Conservation (phyloP, 441 rosid genomes). For the Omphalea diandra region DNA sequence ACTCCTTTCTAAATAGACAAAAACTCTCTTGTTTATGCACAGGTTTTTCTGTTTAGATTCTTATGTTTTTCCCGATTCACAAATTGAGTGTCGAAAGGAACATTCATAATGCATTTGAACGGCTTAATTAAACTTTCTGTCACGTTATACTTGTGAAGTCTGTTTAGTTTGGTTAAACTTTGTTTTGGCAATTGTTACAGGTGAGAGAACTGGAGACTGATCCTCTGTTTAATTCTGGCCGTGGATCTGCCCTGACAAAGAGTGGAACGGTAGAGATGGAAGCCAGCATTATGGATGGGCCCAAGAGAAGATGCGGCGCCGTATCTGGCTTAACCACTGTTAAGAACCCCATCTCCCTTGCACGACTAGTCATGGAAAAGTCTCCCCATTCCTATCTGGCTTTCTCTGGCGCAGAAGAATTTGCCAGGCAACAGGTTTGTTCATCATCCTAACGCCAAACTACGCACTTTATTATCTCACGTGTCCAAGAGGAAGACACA, state of each 20-base stretch:
- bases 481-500: neutral
- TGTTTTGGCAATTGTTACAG: slow-evolving; percentile 26
- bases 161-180: neutral
- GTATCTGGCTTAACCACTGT: slow-evolving; percentile 87
- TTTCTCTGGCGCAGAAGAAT: slow-evolving; percentile 84
- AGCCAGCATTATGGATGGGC: slow-evolving; percentile 95
- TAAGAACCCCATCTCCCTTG: slow-evolving; percentile 83
- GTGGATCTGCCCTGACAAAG: slow-evolving; percentile 90
- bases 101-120: no score
- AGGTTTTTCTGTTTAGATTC: neutral
- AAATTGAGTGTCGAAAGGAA: neutral
- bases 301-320: slow-evolving; percentile 82
- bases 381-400: slow-evolving; percentile 95
- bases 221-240: slow-evolving; percentile 89
- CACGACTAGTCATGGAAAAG: slow-evolving; percentile 91
- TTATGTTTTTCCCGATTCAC: neutral
- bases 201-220: slow-evolving; percentile 84
- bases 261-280: slow-evolving; percentile 95
- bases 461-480: neutral
- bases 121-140: no score
- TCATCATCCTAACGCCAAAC: neutral
- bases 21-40: neutral
- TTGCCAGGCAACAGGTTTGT: slow-evolving; percentile 75
- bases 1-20: neutral
- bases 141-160: neutral